These are phyloP conservation scores for Penicillium digitatum DNA, from an alignment of 2,329 filamentous ascomycete genomes.

Conservation along the genomic window DNA sequence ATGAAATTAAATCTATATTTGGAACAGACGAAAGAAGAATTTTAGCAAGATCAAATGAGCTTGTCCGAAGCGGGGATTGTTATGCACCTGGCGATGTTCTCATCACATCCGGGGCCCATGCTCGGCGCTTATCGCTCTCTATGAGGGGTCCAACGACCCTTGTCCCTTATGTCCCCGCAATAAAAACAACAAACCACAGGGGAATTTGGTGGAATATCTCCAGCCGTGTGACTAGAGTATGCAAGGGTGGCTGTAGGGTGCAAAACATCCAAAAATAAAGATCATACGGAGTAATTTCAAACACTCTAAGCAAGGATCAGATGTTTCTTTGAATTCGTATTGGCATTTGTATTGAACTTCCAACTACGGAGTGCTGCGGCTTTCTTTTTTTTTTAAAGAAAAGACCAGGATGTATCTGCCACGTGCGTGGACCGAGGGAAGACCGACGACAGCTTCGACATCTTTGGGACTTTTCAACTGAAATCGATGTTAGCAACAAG, in stretches of 20 bases:
- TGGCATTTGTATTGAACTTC: slow-evolving; percentile 6
- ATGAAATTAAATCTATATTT: slow-evolving; percentile 21
- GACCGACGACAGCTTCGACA: not conserved
- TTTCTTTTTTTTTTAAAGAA: not conserved
- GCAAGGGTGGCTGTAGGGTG: slow-evolving; percentile 3
- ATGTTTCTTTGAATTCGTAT: not conserved
- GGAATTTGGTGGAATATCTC: slow-evolving; percentile 4
- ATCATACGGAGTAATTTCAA: not conserved
- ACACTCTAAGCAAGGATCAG: not conserved
- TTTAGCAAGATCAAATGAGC: slow-evolving; percentile 9
- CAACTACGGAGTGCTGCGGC: slow-evolving; percentile 21
- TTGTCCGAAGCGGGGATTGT: slow-evolving; percentile 19
- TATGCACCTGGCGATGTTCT: slow-evolving; percentile 28
- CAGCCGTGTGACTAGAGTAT: not conserved
- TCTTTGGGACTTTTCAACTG: slow-evolving; percentile 1
- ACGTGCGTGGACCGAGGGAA: slow-evolving; percentile 6
- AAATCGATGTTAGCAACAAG: slow-evolving; percentile 19
- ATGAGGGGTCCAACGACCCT: slow-evolving; percentile 18
- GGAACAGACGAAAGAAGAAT: slow-evolving; percentile 19
- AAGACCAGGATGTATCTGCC: slow-evolving; percentile 1
- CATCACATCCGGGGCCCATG: slow-evolving; percentile 32
- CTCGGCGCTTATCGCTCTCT: slow-evolving; percentile 29
- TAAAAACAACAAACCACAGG: slow-evolving; percentile 12
- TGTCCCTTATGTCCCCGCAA: slow-evolving; percentile 13
- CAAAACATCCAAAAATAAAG: not conserved